Evolutionary conservation across 2,329 filamentous ascomycete species (phyloP), one percentile per base, ranked within the genome.

Genomic region (Pyrenophora graminea): DNA sequence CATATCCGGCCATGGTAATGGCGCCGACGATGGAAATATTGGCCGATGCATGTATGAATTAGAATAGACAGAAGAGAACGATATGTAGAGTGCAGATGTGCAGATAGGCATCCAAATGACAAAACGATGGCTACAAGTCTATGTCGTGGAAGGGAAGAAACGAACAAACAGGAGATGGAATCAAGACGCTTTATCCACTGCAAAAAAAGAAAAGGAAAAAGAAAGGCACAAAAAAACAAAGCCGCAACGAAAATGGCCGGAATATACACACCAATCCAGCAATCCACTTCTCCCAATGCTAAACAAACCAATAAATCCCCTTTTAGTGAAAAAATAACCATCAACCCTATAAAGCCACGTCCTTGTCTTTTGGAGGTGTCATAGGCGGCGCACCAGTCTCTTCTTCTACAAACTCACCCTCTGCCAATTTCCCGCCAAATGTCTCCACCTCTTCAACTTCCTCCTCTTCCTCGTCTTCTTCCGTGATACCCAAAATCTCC

Each of bases 401-500:
- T 37, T 67, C 63, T 33, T 68, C 69, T 1, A 68, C 61, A 44
- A 72, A 70, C 48, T 74, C 71, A 9, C 64, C 69, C 8, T 55
- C 55, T 38, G 59, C 67, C 39, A 66, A 49, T 6, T 84, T 74
- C 0, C 83, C 82, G 21, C 75, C 79, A 58, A 87, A 86, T 2
- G 76, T 74, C 6, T 87, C 84, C 6, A 84, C 82, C 62, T 85
- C 83, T 53, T 85, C 83, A 4, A 68, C 62, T 18, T 76, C 74
- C 53, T 84, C 82, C 57, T 77, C 70, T 18, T 75, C 74, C 30
- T 71, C 71, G 19, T 76, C 75, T 53, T 76, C 74, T 40, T 72
- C 74, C 10, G 64, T 69, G 37, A 71, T 77, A 30, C 88, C 87
- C n/a, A 86, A 86, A 45, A 90, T 86, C 73, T 92, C 89, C 7